Evolutionary conservation across 805 yeast genomes (phyloP).

Genomic region (Suhomyces sp.): DNA sequence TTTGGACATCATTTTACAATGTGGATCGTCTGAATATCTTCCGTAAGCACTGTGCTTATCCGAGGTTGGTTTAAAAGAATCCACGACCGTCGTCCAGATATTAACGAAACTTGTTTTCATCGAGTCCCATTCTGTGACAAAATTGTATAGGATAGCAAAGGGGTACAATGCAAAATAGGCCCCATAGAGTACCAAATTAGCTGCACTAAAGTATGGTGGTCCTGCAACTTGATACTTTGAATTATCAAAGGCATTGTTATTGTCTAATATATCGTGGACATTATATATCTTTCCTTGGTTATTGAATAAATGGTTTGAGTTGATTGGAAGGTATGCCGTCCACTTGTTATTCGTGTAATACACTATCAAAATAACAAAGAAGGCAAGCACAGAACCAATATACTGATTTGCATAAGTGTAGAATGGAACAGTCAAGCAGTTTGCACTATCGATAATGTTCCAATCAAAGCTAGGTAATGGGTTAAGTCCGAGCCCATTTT

Average conservation of each 20-base stretch:
- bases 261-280: slow-evolving; percentile 46
- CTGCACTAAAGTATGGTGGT: slow-evolving; percentile 67
- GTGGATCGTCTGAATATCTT: slow-evolving; percentile 47
- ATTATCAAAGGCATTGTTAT: slow-evolving; percentile 44
- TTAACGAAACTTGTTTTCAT: slow-evolving; percentile 38
- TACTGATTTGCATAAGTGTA: slow-evolving; percentile 42
- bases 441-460: slow-evolving; percentile 38
- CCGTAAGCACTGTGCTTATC: slow-evolving; percentile 18
- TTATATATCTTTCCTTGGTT: slow-evolving; percentile 50
- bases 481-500: slow-evolving; percentile 40
- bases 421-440: slow-evolving; percentile 43
- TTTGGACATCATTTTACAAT: slow-evolving; percentile 54
- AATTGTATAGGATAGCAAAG: slow-evolving; percentile 50
- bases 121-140: slow-evolving; percentile 45
- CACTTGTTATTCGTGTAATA: slow-evolving; percentile 51
- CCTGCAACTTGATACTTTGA: slow-evolving; percentile 53
- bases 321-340: slow-evolving; percentile 51
- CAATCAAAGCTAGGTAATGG: slow-evolving; percentile 46
- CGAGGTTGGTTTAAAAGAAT: slow-evolving; percentile 21
- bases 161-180: slow-evolving; percentile 57
- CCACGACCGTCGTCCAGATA: slow-evolving; percentile 29
- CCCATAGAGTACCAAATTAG: slow-evolving; percentile 58
- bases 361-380: slow-evolving; percentile 30
- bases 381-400: slow-evolving; percentile 36
- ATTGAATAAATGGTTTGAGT: slow-evolving; percentile 52